Percentiles rank a stretch among this genome's conserved stretches.
Conservation (phyloP, 2,329 filamentous ascomycete species). For the Penicillium griseofulvum region DNA sequence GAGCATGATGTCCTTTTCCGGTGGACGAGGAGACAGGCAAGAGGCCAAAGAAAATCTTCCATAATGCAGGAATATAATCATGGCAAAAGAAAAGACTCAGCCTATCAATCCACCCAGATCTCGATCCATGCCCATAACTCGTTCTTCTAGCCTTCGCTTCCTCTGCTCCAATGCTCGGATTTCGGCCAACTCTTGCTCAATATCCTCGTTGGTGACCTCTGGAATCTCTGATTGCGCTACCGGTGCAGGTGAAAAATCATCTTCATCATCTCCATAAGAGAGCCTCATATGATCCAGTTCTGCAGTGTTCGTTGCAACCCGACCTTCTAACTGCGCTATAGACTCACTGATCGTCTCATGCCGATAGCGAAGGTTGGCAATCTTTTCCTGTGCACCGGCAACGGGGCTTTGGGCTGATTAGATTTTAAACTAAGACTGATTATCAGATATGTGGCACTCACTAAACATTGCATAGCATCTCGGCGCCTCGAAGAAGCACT, state of each 20-base stretch:
- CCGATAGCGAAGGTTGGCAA: conserved; percentile 68
- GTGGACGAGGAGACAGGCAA: not conserved
- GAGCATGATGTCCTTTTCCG: not conserved
- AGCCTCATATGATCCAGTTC: conserved; percentile 71
- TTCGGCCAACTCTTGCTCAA: conserved; percentile 50
- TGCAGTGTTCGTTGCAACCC: conserved; percentile 72
- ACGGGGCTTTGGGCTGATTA: conserved; percentile 57
- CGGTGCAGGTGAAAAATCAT: conserved; percentile 51
- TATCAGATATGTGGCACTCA: conserved; percentile 29
- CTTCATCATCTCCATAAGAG: conserved; percentile 54
- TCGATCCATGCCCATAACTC: conserved; percentile 66
- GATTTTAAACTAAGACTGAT: conserved; percentile 15
- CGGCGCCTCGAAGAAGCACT: conserved; percentile 76
- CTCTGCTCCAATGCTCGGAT: conserved; percentile 62
- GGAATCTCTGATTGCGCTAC: conserved; percentile 20
- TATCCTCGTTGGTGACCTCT: conserved; percentile 44
- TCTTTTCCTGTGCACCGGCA: conserved; percentile 73
- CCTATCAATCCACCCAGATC: conserved; percentile 63
- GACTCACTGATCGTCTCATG: conserved; percentile 71
- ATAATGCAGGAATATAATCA: not conserved
- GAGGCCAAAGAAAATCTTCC: not conserved
- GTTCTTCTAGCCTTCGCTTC: conserved; percentile 61
- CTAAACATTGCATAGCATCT: conserved; percentile 89
- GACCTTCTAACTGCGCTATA: conserved; percentile 74
- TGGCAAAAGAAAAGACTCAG: conserved; percentile 31